phyloP scores from a whole-genome alignment of 768 basidiomycete species.

The Auriculariales sp. region DNA sequence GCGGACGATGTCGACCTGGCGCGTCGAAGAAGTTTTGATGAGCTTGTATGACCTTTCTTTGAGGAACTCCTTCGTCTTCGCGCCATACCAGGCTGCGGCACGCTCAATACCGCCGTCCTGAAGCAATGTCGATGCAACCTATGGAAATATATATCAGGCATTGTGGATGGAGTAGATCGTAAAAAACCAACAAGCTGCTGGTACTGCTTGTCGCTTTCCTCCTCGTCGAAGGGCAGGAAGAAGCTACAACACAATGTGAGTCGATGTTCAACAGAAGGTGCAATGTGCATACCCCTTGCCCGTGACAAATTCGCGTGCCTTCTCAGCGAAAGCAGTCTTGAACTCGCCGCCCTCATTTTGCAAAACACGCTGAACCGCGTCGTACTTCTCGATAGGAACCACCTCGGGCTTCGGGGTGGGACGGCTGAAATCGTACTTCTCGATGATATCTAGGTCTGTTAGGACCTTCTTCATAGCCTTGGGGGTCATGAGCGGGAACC shows the following conservation, averaged over 20 bases:
- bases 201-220: constrained; percentile 20
- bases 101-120: constrained; percentile 13
- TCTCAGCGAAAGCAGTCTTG: constrained; percentile 19
- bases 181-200: constrained; percentile 8
- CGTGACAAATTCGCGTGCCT: constrained; percentile 17
- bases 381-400: constrained; percentile 19
- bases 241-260: constrained; percentile 10
- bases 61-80: constrained; percentile 12
- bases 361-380: constrained; percentile 20
- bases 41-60: constrained; percentile 19
- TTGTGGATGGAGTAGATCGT: constrained; percentile 1
- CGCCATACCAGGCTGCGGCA: constrained; percentile 3
- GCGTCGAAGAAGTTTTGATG: constrained; percentile 14
- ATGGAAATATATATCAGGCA: neutral
- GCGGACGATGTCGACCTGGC: constrained; percentile 41
- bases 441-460: constrained; percentile 17
- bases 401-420: constrained; percentile 23
- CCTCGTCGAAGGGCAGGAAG: constrained; percentile 25
- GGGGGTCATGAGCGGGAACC: constrained; percentile 72
- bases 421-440: constrained; percentile 45
- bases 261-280: no score
- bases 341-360: constrained; percentile 20
- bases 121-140: constrained; percentile 10
- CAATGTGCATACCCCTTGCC: constrained; percentile 18
- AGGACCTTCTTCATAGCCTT: constrained; percentile 28